Evolutionary conservation across 805 yeast genomes (phyloP).

Genomic region (Nakazawaea pomicola): DNA sequence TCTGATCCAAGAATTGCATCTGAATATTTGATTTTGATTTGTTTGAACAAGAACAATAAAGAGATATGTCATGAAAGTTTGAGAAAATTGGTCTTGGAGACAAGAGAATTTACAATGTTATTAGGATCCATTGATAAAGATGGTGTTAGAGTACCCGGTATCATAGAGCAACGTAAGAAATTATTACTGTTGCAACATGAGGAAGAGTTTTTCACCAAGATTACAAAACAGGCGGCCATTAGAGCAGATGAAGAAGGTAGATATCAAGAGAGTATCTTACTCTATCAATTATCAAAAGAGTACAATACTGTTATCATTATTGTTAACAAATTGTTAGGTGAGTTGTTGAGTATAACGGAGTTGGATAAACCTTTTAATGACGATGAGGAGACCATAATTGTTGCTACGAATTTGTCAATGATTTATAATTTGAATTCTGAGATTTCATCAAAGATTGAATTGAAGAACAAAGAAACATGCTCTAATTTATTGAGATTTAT

Average conservation of each 20-base stretch:
- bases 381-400: slow-evolving; percentile 41
- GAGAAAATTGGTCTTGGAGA: slow-evolving; percentile 77
- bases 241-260: slow-evolving; percentile 92
- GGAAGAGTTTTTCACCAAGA: slow-evolving; percentile 57
- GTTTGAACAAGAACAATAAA: slow-evolving; percentile 42
- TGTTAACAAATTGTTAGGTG: slow-evolving; percentile 74
- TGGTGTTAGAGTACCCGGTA: slow-evolving; percentile 78
- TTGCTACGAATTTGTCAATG: slow-evolving; percentile 40
- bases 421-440: slow-evolving; percentile 51
- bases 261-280: slow-evolving; percentile 73
- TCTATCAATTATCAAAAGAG: slow-evolving; percentile 87
- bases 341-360: slow-evolving; percentile 66
- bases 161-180: slow-evolving; percentile 70
- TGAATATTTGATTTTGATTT: slow-evolving; percentile 77
- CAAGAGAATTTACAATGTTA: slow-evolving; percentile 75
- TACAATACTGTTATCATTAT: slow-evolving; percentile 73
- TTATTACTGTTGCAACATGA: slow-evolving; percentile 56
- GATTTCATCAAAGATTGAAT: slow-evolving; percentile 50
- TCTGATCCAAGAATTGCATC: slow-evolving; percentile 88
- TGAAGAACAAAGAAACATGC: slow-evolving; percentile 60
- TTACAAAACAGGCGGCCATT: slow-evolving; percentile 80
- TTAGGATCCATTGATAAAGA: slow-evolving; percentile 79
- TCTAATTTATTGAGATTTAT: slow-evolving; percentile 60
- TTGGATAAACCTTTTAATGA: slow-evolving; percentile 52
- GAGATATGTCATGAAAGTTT: slow-evolving; percentile 70